These are phyloP conservation scores for Emergomyces orientalis DNA, from an alignment of 2,329 filamentous ascomycete species.

Conservation along the genomic window DNA sequence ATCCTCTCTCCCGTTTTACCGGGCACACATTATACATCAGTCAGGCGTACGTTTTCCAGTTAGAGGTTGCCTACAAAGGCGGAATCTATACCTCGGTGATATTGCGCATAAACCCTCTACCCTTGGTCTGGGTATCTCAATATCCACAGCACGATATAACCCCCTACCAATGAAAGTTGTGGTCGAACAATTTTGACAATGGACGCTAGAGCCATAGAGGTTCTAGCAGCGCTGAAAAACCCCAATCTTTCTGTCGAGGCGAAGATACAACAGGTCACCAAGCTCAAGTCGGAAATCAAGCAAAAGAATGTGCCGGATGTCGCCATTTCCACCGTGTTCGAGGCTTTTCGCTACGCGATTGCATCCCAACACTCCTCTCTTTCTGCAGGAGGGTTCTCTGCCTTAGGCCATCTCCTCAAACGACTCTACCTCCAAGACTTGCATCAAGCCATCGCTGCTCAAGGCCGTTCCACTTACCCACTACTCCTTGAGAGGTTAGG, in stretches of 20 bases:
- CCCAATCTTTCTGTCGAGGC: constrained; percentile 59
- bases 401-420: constrained; percentile 77
- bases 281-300: constrained; percentile 80
- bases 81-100: background rate
- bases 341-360: constrained; percentile 68
- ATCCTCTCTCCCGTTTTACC: background rate
- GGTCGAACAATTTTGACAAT: constrained; percentile 29
- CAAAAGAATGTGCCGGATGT: constrained; percentile 77
- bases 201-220: constrained; percentile 48
- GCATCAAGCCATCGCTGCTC: constrained; percentile 56
- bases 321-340: constrained; percentile 64
- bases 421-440: constrained; percentile 78
- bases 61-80: background rate
- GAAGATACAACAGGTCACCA: constrained; percentile 62
- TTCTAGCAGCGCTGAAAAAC: constrained; percentile 48
- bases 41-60: background rate
- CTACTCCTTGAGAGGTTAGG: constrained; percentile 76
- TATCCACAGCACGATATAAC: background rate
- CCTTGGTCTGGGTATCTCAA: background rate
- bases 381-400: constrained; percentile 75
- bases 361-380: constrained; percentile 67
- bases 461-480: constrained; percentile 62
- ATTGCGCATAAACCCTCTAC: background rate
- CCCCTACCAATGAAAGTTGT: constrained; percentile 14
- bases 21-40: background rate